Evolutionary conservation across 345 rosid species (phyloP), one percentile per base, ranked within the genome.

Genomic region (Luvunga scandens): DNA sequence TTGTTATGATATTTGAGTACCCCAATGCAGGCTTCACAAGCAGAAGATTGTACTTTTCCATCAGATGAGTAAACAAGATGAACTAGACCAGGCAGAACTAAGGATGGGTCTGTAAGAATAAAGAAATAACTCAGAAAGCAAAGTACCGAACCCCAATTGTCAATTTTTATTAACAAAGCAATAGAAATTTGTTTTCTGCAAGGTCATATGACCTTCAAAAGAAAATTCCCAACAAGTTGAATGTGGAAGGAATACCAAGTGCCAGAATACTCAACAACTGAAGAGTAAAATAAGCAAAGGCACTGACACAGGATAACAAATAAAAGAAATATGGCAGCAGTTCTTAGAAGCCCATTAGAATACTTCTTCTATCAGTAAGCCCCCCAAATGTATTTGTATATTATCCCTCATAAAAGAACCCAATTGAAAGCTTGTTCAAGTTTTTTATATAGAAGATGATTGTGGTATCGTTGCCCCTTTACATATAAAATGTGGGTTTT

Each of bases 51-150:
- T 71, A 77, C 75, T 59, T 84, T 80, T 65, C 74, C 87, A 87
- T 87, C 84, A 80, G 91, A 80, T 72, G 91, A 87, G 87, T 83
- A 84, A 64, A 90, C 74, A 75, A 89, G 89, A 69, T 64, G 85
- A 77, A 95, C 84, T 38, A 93, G 75, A 45, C 89, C 84, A 67
- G 97, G 91, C 87, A 95, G 75, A 72, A 89, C 89, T 12, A 85
- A 63, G 18, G 91, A 84, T 71, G 98, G 97, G 74, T 90, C 98
- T 93, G 97, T 79, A 86, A 71, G 60, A 73, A 66, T 62, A 79
- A 77, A 42, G 36, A 34, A 76, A 66, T 30, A 42, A 69, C 65
- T 71, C 30, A 73, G 80, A 31, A 72, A 34, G 56, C 36, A 77
- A 39, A 60, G 48, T 4, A 31, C 34, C 21, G 25, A 24, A 65